These are phyloP conservation scores for Blastobotrys indianensis DNA, from an alignment of 1,139 yeast genomes.

Conservation along the genomic window DNA sequence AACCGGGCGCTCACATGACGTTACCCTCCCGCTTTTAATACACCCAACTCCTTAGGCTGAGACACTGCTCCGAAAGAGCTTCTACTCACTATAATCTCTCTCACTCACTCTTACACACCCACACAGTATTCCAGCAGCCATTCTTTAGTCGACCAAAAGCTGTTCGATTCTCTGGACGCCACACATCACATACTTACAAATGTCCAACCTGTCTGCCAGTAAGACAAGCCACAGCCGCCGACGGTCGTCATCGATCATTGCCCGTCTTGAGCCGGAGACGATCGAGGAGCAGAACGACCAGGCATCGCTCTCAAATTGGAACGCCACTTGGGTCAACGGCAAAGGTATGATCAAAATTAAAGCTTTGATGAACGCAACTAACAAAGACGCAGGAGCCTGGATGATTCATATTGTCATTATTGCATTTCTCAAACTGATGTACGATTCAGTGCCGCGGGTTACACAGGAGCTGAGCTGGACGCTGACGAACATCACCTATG, in stretches of 20 bases:
- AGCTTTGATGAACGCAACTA: not conserved
- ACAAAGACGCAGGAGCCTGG: conserved; percentile 62
- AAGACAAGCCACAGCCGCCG: conserved; percentile 31
- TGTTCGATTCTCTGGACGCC: not conserved
- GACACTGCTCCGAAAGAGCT: not conserved
- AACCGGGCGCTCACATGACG: not conserved
- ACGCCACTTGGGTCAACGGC: conserved; percentile 93
- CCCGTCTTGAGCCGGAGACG: conserved; percentile 86
- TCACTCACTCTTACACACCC: not conserved
- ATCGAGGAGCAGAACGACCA: conserved; percentile 92
- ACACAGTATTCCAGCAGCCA: not conserved
- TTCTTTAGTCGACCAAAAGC: too few species aligned
- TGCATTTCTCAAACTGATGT: conserved; percentile 62
- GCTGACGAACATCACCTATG: conserved; percentile 81
- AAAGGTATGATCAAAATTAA: conserved; percentile 45
- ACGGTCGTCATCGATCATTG: conserved; percentile 62
- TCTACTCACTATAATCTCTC: not conserved
- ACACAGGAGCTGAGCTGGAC: conserved; percentile 91
- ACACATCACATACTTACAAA: conserved; percentile 2
- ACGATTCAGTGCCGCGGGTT: conserved; percentile 69
- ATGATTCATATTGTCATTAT: conserved; percentile 82
- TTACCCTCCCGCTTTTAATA: too few species aligned
- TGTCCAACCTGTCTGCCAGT: conserved; percentile 1
- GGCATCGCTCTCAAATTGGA: conserved; percentile 78
- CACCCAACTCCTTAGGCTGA: too few species aligned